phyloP scores from a whole-genome alignment of 139 green algal species.

The Tetradesmus obliquus region DNA sequence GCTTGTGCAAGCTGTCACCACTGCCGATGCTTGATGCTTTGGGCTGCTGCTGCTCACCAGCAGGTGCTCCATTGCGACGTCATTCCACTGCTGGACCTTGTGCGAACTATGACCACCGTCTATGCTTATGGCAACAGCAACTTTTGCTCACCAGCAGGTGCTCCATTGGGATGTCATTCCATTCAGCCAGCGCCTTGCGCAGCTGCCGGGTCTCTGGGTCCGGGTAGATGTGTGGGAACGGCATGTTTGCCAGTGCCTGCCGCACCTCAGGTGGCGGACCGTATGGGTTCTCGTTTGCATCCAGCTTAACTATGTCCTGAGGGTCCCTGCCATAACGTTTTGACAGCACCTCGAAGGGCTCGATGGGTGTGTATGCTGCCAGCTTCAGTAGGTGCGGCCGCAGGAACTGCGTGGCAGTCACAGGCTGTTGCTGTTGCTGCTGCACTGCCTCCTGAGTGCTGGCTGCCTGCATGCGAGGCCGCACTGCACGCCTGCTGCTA shows the following conservation, averaged over 20 bases:
- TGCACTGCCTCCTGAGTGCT: slow-evolving; percentile 9
- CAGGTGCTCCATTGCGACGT: neutral
- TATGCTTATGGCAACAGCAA: no score
- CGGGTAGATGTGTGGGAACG: slow-evolving; percentile 98
- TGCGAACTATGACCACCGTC: no score
- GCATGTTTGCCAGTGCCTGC: slow-evolving; percentile 88
- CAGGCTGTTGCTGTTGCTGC: slow-evolving; percentile 22
- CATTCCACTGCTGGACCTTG: neutral
- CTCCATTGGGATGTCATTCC: slow-evolving; percentile 84
- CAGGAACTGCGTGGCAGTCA: slow-evolving; percentile 73
- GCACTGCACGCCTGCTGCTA: neutral
- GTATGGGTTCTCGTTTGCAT: slow-evolving; percentile 99
- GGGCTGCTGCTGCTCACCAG: no score
- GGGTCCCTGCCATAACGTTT: slow-evolving; percentile 79
- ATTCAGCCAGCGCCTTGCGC: slow-evolving; percentile 77
- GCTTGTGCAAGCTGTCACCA: no score
- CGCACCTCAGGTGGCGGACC: slow-evolving; percentile 96
- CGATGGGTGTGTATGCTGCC: slow-evolving; percentile 97
- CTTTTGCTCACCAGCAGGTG: slow-evolving; percentile 88
- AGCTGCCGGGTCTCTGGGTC: slow-evolving; percentile 94
- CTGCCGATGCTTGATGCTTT: no score
- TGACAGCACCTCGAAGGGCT: slow-evolving; percentile 96
- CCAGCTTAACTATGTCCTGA: slow-evolving; percentile 98
- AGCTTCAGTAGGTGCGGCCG: slow-evolving; percentile 92
- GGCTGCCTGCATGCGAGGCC: slow-evolving; percentile 8